Base-by-base conservation (phyloP, 2,329 filamentous ascomycete genomes). In the Colletotrichum sp. region DNA sequence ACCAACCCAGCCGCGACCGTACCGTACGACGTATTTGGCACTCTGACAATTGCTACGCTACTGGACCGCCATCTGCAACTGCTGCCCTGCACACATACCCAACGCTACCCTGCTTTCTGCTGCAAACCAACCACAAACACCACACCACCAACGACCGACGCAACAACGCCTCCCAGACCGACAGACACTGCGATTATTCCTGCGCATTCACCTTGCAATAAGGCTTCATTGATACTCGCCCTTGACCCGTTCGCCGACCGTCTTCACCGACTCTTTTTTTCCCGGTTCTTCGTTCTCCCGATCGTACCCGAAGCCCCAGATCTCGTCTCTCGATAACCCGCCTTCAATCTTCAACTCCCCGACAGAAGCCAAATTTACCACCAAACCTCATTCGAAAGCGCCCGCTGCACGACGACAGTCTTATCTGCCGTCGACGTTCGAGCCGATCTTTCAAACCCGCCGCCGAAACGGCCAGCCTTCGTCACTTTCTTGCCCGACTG, bases 101-200 rank as follows among this genome's bases (percentile, higher is more conserved):
- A 71, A 71, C 72, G 60, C 68, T 59, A 75, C 68, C 65, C 34
- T 65, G 60, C 48, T 30, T n/a, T 13, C 3, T n/a, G 68, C 69
- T 28, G 22, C 64, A 64, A 69, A 68, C 48, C 39, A 30, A 48
- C 24, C 62, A 72, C 39, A 68, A 55, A 72, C 68, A 75, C 72
- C 62, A 70, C 71, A 70, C 26, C 68, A 71, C 63, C 22, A 60
- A 12, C 72, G 30, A 32, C 55, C 39, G 36, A 72, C 15, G 24
- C 64, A 67, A 52, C 39, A 67, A 26, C 64, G 52, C 63, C 22
- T 55, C 7, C 44, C 44, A 39, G 32, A 30, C 66, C 66, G 32
- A 32, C 48, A 12, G 30, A n/a, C 26, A 26, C 28, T 68, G 22
- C 48, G 18, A 30, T 52, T 34, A 60, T 26, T 60, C 8, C 24